Conservation (phyloP, 2,329 filamentous ascomycete genomes). For the Chrysoporthe cubensis region DNA sequence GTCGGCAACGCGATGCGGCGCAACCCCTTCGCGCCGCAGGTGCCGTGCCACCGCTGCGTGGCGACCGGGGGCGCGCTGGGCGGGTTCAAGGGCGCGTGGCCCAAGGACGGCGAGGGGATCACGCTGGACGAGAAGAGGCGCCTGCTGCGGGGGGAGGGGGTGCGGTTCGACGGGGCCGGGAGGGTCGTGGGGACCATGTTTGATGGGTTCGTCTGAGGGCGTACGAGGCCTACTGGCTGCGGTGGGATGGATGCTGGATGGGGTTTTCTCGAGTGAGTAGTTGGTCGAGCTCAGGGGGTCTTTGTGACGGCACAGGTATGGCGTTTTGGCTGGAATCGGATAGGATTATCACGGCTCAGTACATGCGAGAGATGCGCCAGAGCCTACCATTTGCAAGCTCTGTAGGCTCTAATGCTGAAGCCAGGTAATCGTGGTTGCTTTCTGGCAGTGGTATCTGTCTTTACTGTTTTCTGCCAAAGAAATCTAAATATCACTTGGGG, state of each 20-base stretch:
- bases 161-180: slow-evolving; percentile 63
- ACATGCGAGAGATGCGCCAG: background rate
- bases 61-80: slow-evolving; percentile 73
- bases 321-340: background rate
- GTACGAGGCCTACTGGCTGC: background rate
- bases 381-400: too few relatives aligned
- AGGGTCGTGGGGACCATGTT: slow-evolving; percentile 63
- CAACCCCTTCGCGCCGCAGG: slow-evolving; percentile 82
- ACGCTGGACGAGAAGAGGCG: slow-evolving; percentile 67
- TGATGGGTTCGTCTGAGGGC: slow-evolving; percentile 42
- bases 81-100: slow-evolving; percentile 71
- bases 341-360: background rate
- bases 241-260: too few relatives aligned
- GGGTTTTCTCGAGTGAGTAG: background rate
- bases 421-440: background rate
- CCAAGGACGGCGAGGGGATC: slow-evolving; percentile 62
- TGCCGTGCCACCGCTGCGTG: slow-evolving; percentile 82
- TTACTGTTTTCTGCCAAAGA: background rate
- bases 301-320: background rate
- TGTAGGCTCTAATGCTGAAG: background rate
- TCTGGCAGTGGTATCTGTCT: background rate
- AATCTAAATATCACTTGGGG: too few relatives aligned
- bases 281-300: background rate
- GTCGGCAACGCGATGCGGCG: slow-evolving; percentile 76
- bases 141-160: slow-evolving; percentile 66